phyloP scores from a whole-genome alignment of 2,329 filamentous ascomycete genomes.

The Ophiostoma sp. region DNA sequence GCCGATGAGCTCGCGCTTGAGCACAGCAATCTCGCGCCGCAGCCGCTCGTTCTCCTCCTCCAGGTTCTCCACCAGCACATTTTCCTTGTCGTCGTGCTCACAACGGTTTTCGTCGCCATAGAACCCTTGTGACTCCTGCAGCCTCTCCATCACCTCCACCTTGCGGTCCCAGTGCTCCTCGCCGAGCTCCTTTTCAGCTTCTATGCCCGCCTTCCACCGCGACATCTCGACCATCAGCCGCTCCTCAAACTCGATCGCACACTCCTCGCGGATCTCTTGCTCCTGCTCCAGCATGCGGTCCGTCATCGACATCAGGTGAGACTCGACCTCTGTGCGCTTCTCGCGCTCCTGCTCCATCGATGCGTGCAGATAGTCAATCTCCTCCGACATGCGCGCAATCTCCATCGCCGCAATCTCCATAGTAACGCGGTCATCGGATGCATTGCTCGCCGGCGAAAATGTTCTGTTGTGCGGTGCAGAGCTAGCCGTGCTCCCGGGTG shows the following conservation, averaged over 20 bases:
- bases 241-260: slow-evolving; percentile 77
- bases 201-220: slow-evolving; percentile 74
- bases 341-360: slow-evolving; percentile 67
- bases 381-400: slow-evolving; percentile 69
- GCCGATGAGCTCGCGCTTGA: slow-evolving; percentile 60
- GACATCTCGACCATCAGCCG: slow-evolving; percentile 67
- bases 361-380: slow-evolving; percentile 68
- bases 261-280: slow-evolving; percentile 80
- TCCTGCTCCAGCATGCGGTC: slow-evolving; percentile 65
- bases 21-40: slow-evolving; percentile 55
- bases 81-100: slow-evolving; percentile 52
- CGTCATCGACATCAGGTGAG: slow-evolving; percentile 64
- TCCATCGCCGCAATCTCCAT: slow-evolving; percentile 78
- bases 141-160: slow-evolving; percentile 53
- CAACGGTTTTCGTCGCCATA: slow-evolving; percentile 23
- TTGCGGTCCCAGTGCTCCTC: slow-evolving; percentile 88
- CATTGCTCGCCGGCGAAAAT: slow-evolving; percentile 37
- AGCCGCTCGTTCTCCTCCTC: slow-evolving; percentile 67
- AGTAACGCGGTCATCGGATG: slow-evolving; percentile 55
- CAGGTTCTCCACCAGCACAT: slow-evolving; percentile 56
- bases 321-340: slow-evolving; percentile 64
- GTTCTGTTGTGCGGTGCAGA: slow-evolving; percentile 32
- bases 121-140: slow-evolving; percentile 16
- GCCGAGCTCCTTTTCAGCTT: slow-evolving; percentile 70
- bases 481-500: slow-evolving; percentile 30